These are phyloP conservation scores for Begonia fuchsioides DNA, from an alignment of 306 rosid genomes.

Conservation along the genomic window DNA sequence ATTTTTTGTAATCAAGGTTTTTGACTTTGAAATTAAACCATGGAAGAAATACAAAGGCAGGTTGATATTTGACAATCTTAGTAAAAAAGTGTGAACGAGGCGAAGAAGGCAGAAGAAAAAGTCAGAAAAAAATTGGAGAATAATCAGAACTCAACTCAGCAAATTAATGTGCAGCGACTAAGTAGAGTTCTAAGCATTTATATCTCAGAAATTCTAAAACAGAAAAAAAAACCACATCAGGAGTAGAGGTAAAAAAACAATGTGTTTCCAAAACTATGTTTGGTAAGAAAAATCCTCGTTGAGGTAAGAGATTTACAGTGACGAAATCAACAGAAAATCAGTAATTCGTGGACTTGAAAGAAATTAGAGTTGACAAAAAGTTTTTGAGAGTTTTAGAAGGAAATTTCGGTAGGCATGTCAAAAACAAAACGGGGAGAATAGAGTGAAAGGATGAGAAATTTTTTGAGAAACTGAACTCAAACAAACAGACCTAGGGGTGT, in stretches of 20 bases:
- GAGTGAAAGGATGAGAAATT: no score
- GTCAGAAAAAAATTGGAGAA: background rate
- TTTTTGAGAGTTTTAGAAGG: background rate
- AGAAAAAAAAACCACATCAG: no score
- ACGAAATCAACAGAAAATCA: no score
- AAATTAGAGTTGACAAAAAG: no score
- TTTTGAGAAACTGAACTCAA: background rate
- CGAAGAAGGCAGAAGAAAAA: background rate
- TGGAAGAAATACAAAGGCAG: background rate
- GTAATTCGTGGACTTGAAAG: no score
- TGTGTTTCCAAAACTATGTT: background rate
- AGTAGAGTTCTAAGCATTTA: no score
- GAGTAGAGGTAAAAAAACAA: no score
- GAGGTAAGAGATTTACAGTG: no score
- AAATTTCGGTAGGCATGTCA: background rate
- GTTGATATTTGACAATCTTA: background rate
- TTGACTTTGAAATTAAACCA: background rate
- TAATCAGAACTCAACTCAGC: no score
- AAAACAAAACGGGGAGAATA: no score
- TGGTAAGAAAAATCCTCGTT: background rate
- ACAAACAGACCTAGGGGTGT: conserved; percentile 61
- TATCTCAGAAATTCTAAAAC: background rate
- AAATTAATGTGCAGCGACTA: no score
- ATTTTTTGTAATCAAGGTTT: background rate
- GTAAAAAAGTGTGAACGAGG: background rate